Evolutionary conservation across 2,329 filamentous ascomycete genomes (phyloP).

Genomic region (Massarina eburnea): DNA sequence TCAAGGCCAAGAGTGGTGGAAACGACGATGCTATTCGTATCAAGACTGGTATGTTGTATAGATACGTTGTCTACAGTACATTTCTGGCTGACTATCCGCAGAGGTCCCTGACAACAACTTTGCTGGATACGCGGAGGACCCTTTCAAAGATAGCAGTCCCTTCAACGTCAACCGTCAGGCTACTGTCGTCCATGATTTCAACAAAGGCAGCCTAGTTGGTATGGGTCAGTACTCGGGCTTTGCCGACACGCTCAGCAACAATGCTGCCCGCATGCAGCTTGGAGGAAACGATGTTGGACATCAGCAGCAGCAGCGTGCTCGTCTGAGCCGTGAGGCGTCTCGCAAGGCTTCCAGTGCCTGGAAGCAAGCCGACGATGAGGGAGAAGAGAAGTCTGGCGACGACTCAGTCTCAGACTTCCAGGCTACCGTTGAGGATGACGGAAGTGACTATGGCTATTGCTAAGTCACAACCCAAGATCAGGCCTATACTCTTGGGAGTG

Average conservation of each 20-base stretch:
- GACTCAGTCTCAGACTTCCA: conserved; percentile 8
- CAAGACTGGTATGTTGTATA: conserved; percentile 6
- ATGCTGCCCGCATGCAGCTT: neutral
- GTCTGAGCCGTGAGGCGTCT: conserved; percentile 7
- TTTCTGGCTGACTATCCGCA: neutral
- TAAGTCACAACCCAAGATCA: too few species aligned
- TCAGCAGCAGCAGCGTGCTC: conserved; percentile 2
- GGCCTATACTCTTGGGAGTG: too few species aligned
- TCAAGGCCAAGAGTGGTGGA: neutral
- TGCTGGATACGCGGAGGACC: neutral
- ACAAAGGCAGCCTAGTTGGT: neutral
- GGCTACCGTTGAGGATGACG: neutral
- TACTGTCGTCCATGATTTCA: neutral
- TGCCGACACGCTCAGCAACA: too few species aligned
- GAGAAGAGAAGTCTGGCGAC: conserved; percentile 1
- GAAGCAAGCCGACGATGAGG: conserved; percentile 1
- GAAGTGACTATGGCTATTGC: neutral
- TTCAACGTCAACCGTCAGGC: too few species aligned
- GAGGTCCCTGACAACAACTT: neutral
- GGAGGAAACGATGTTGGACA: neutral
- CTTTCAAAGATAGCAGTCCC: neutral
- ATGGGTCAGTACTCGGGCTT: too few species aligned
- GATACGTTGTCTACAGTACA: neutral
- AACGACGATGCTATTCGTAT: neutral
- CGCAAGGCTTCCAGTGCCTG: conserved; percentile 4